These are phyloP conservation scores for Neostapfia colusana DNA, from an alignment of 176 grass and related monocot species.

Conservation along the genomic window DNA sequence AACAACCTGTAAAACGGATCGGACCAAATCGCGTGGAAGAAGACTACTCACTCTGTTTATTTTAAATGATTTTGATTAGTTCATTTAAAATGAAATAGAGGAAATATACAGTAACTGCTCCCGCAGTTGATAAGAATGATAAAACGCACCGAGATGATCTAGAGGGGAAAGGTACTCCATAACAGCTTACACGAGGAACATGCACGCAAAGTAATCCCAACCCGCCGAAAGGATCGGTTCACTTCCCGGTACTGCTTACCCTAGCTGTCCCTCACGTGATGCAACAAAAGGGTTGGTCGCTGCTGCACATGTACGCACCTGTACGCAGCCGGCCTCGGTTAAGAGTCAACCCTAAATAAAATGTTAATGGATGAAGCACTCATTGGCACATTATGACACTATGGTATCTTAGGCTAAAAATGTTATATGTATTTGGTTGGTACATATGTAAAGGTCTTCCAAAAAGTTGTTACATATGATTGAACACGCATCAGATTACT, in stretches of 20 bases:
- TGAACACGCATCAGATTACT: neutral
- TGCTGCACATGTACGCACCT: neutral
- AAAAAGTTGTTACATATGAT: neutral
- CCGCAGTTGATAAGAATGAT: neutral
- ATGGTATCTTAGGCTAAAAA: neutral
- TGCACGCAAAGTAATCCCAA: neutral
- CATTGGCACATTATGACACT: constrained; percentile 15
- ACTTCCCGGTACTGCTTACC: neutral
- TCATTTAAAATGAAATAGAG: too few relatives aligned
- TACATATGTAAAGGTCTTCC: neutral
- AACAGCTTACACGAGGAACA: constrained; percentile 13
- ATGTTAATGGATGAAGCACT: neutral
- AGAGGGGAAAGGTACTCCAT: neutral
- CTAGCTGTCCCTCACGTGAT: constrained; percentile 19
- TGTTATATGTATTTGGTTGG: neutral
- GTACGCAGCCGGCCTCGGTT: neutral
- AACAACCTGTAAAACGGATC: neutral
- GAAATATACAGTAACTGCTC: too few relatives aligned
- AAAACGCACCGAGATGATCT: neutral
- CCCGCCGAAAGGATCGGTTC: neutral
- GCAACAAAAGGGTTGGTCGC: neutral
- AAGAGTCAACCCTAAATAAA: neutral
- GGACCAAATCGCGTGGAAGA: neutral
- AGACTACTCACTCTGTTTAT: too few relatives aligned
- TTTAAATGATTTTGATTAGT: too few relatives aligned